phyloP scores from a whole-genome alignment of 2,329 filamentous ascomycete genomes.

The Fusarium verticillioides region DNA sequence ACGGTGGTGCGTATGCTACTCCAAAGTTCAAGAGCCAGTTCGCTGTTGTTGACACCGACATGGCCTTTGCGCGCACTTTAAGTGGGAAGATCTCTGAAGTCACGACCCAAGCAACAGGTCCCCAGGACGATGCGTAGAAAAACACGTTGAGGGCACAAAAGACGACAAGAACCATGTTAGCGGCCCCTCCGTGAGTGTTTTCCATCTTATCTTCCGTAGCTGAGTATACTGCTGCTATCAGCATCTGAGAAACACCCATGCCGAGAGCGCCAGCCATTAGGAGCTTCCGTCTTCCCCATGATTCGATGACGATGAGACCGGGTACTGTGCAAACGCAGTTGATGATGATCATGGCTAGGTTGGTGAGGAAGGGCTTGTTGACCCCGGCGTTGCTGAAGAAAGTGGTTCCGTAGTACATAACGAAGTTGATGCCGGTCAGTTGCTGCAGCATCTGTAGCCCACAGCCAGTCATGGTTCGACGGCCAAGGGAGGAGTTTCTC shows the following conservation, averaged over 20 bases:
- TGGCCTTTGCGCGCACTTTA: slow-evolving; percentile 77
- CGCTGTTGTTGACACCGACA: slow-evolving; percentile 78
- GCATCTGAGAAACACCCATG: slow-evolving; percentile 74
- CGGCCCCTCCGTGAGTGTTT: slow-evolving; percentile 51
- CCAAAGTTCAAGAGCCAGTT: slow-evolving; percentile 85
- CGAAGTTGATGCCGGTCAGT: slow-evolving; percentile 79
- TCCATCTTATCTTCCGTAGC: slow-evolving; percentile 48
- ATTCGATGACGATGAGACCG: slow-evolving; percentile 79
- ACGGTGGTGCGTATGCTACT: slow-evolving; percentile 85
- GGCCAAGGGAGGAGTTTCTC: slow-evolving; percentile 71
- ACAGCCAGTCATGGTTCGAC: slow-evolving; percentile 78
- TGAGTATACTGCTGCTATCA: slow-evolving; percentile 71
- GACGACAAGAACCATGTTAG: slow-evolving; percentile 69
- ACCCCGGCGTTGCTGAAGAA: slow-evolving; percentile 74
- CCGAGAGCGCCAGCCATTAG: slow-evolving; percentile 79
- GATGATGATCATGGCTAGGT: slow-evolving; percentile 79
- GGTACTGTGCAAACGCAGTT: slow-evolving; percentile 81
- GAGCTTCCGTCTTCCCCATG: slow-evolving; percentile 77
- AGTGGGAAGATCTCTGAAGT: slow-evolving; percentile 77
- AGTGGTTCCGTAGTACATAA: slow-evolving; percentile 80
- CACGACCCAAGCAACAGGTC: slow-evolving; percentile 79
- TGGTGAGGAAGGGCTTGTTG: slow-evolving; percentile 72
- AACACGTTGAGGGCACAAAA: slow-evolving; percentile 78
- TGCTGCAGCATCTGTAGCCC: slow-evolving; percentile 82
- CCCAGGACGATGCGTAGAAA: slow-evolving; percentile 83